phyloP scores from a whole-genome alignment of 1,284 basidiomycete genomes.

The Ceratobasidium papillatum region DNA sequence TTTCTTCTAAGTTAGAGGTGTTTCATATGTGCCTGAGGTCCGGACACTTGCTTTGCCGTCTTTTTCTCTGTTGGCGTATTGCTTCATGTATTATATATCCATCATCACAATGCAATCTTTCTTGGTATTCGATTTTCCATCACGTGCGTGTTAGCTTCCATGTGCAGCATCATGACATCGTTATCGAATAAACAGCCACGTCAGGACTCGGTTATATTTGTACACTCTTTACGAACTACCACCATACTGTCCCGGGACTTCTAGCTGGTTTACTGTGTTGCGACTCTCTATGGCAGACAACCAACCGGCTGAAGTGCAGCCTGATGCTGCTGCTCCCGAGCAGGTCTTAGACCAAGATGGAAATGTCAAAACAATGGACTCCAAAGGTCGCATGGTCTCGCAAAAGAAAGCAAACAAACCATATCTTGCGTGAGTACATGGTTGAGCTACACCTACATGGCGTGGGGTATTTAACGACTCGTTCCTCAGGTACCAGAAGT shows the following conservation, averaged over 20 bases:
- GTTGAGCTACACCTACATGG: not conserved
- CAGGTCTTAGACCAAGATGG: slow-evolving; percentile 38
- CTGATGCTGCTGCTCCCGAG: slow-evolving; percentile 14
- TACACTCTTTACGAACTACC: not conserved
- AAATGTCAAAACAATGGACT: slow-evolving; percentile 44
- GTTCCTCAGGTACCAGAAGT: slow-evolving; percentile 68
- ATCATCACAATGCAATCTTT: slow-evolving; percentile 34
- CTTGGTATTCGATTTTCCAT: slow-evolving; percentile 5
- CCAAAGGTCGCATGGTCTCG: slow-evolving; percentile 68
- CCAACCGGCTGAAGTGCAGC: slow-evolving; percentile 18
- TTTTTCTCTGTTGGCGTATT: slow-evolving; percentile 17
- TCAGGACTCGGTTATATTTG: slow-evolving; percentile 1
- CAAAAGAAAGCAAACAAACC: slow-evolving; percentile 81
- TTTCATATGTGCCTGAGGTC: slow-evolving; percentile 29
- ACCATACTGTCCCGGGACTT: not conserved
- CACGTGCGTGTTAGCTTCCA: slow-evolving; percentile 16
- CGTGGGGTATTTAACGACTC: slow-evolving; percentile 42
- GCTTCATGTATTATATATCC: slow-evolving; percentile 39
- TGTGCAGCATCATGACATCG: slow-evolving; percentile 22
- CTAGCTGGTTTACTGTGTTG: not conserved
- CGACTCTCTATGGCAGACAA: slow-evolving; percentile 24
- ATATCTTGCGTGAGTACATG: slow-evolving; percentile 73
- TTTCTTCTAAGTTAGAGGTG: slow-evolving; percentile 30
- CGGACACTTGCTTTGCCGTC: slow-evolving; percentile 31
- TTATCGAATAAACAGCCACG: slow-evolving; percentile 30